Percentiles rank a stretch among this genome's conserved stretches.
These are phyloP conservation scores for Urtica urens DNA, from an alignment of 306 rosid species.

Conservation along the genomic window DNA sequence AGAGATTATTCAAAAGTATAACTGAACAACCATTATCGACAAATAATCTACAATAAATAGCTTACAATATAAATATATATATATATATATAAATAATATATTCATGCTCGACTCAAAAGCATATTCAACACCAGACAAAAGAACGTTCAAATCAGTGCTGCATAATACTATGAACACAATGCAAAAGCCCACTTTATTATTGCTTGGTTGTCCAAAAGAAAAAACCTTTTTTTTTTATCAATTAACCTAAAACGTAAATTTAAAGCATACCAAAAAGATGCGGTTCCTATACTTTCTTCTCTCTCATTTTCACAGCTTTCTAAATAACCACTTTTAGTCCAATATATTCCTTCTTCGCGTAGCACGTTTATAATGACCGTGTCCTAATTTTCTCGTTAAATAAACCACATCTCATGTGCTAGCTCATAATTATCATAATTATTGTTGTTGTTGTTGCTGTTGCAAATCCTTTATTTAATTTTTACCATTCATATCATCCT, in stretches of 20 bases:
- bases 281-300: constrained; percentile 19
- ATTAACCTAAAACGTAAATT: constrained; percentile 16
- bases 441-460: too few relatives aligned
- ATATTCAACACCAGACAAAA: constrained; percentile 7
- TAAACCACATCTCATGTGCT: too few relatives aligned
- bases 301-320: constrained; percentile 18
- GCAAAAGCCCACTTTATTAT: constrained; percentile 27
- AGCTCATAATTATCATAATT: too few relatives aligned
- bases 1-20: neutral
- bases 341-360: constrained; percentile 3
- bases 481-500: too few relatives aligned
- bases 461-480: too few relatives aligned
- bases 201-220: constrained; percentile 10
- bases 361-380: constrained; percentile 13
- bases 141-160: constrained; percentile 4
- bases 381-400: too few relatives aligned
- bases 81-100: neutral
- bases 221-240: neutral
- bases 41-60: neutral
- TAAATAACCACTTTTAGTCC: constrained; percentile 1
- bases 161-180: constrained; percentile 19
- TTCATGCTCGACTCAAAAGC: neutral
- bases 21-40: neutral
- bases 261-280: constrained; percentile 15
- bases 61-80: neutral